Conservation (phyloP, 345 rosid genomes). For the Capsella bursapastoris region DNA sequence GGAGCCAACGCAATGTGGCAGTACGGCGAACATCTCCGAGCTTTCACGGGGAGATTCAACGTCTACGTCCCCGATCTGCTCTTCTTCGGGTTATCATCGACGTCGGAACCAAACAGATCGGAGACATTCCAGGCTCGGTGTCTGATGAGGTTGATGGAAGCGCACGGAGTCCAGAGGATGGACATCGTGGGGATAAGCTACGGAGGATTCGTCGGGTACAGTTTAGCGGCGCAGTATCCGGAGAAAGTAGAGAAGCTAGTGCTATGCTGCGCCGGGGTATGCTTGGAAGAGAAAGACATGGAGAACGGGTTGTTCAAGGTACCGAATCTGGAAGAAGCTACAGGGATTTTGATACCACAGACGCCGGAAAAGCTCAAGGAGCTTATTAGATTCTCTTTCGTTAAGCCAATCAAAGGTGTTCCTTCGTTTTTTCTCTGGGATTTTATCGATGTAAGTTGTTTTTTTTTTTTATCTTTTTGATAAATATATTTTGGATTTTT, state of each 20-base stretch:
- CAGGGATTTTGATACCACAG: conserved; percentile 66
- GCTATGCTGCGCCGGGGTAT: conserved; percentile 75
- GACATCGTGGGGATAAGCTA: conserved; percentile 75
- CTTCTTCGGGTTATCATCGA: conserved; percentile 68
- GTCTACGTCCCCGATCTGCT: conserved; percentile 77
- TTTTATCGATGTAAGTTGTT: conserved; percentile 55
- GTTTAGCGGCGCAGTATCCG: conserved; percentile 66
- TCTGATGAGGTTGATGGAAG: conserved; percentile 59
- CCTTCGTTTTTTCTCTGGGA: conserved; percentile 66
- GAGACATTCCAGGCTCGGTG: conserved; percentile 72
- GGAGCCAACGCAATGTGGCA: conserved; percentile 93
- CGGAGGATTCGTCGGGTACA: conserved; percentile 83
- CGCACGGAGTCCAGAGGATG: conserved; percentile 52
- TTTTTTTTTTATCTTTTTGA: not conserved
- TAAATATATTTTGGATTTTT: not conserved
- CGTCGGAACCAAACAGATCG: conserved; percentile 52
- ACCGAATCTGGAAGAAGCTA: conserved; percentile 65
- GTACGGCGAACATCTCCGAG: conserved; percentile 59
- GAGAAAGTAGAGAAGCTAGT: conserved; percentile 62
- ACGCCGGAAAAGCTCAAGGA: conserved; percentile 70
- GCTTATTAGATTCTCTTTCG: conserved; percentile 62
- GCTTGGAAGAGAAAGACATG: conserved; percentile 78
- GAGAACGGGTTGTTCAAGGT: conserved; percentile 66
- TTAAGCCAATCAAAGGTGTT: conserved; percentile 52
- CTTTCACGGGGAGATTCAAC: conserved; percentile 63